Evolutionary conservation across 1,284 basidiomycete genomes (phyloP).

Genomic region (Somion occarium): DNA sequence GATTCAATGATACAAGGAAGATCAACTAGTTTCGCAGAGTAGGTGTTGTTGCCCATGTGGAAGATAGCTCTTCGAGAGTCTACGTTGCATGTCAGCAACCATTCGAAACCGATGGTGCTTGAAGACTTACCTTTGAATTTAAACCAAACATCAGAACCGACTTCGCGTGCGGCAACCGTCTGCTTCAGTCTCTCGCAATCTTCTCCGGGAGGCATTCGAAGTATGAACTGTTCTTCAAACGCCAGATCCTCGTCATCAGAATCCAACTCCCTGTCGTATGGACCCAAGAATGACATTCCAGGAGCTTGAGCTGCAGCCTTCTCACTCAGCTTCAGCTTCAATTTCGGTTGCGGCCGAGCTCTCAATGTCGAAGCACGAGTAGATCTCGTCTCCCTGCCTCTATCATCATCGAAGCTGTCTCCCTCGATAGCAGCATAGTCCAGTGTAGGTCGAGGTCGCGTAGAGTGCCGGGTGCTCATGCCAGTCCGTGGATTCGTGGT

Average conservation of each 20-base stretch:
- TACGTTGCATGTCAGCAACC: background rate
- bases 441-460: constrained; percentile 22
- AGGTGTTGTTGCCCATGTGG: constrained; percentile 78
- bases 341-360: constrained; percentile 60
- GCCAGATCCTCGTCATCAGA: constrained; percentile 91
- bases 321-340: constrained; percentile 81
- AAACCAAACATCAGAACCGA: constrained; percentile 90
- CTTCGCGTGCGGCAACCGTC: constrained; percentile 76
- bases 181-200: constrained; percentile 76
- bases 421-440: constrained; percentile 6
- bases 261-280: constrained; percentile 93
- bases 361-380: constrained; percentile 33
- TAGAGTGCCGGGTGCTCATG: constrained; percentile 14
- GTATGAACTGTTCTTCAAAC: constrained; percentile 97
- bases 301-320: constrained; percentile 73
- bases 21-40: constrained; percentile 94
- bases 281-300: constrained; percentile 78
- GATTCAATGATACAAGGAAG: constrained; percentile 93
- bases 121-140: constrained; percentile 89
- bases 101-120: background rate
- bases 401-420: background rate
- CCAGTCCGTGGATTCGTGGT: constrained; percentile 12
- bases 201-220: constrained; percentile 85
- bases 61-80: constrained; percentile 92
- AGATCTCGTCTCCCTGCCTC: constrained; percentile 22